Evolutionary conservation across 306 rosid genomes (phyloP).

Genomic region (Rosa multiflora): DNA sequence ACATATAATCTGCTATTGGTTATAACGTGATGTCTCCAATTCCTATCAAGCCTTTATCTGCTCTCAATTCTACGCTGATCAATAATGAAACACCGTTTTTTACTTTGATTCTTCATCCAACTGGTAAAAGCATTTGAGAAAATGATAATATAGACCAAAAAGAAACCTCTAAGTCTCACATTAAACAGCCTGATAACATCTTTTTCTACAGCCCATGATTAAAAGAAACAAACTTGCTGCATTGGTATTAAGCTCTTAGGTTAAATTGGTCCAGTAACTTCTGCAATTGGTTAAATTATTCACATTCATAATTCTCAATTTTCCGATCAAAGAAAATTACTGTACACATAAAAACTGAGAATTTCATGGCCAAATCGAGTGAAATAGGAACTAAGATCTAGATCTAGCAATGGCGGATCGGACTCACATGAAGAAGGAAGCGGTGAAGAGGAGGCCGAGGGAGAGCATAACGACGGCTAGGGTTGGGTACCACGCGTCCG

Average conservation of each 20-base stretch:
- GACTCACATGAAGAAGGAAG: constrained; percentile 93
- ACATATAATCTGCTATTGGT: not conserved
- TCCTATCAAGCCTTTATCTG: not conserved
- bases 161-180: not conserved
- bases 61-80: not conserved
- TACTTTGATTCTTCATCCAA: not conserved
- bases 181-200: not conserved
- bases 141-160: not conserved
- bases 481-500: constrained; percentile 83
- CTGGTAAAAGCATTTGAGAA: not conserved
- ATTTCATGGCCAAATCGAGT: not conserved
- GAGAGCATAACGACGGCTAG: constrained; percentile 69
- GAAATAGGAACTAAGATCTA: not conserved
- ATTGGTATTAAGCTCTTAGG: not conserved
- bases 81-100: not conserved
- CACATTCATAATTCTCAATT: not conserved
- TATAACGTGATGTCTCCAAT: not conserved
- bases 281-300: not conserved
- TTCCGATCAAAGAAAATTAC: not conserved
- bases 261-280: not conserved
- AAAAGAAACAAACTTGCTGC: not conserved
- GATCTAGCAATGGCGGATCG: constrained; percentile 27
- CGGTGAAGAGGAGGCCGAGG: constrained; percentile 81
- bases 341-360: not conserved
- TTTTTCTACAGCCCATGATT: not conserved